Evolutionary conservation across 192 early-diverging fungal species (phyloP), one percentile per base, ranked within the genome.

Genomic region (Coemansia sp.): DNA sequence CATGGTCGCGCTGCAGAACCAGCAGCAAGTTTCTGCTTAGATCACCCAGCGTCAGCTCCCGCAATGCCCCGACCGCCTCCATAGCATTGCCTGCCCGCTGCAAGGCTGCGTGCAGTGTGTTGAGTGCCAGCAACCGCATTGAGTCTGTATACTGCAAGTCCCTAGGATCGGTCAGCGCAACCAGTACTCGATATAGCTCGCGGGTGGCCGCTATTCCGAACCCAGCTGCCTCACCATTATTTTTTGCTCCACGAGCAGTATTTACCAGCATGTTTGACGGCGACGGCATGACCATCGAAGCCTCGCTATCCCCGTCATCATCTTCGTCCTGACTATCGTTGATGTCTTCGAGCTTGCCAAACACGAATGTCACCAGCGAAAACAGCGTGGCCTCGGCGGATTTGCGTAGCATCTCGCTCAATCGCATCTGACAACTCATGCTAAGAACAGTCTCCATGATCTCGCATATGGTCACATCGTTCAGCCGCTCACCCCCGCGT

Each of bases 371-470:
- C 18, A 83, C 81, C 41, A 83, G 75, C 43, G 72, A 69, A 38
- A 78, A 74, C 22, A 86, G 75, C n/a, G 77, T 80, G 9, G 77
- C 71, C 59, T 86, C 85, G 55, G 85, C 81, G 2, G 81, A 64
- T 55, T 71, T 77, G 11, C 85, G 65, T 57, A 86, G 71, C 65
- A 79, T 69, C 66, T 83, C 95, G 75, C 91, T 94, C 18, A 97
- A 73, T 53, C 95, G 82, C 69, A 91, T 90, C 85, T 97, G 96
- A 76, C 97, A 98, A 75, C 93, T 94, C 93, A 99, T 96, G 73
- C 94, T 94, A 61, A 99, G 89, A 15, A 92, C 95, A 20, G 95
- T 95, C 85, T 99, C 97, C 76, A 98, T 93, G 87, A 98, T 97
- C 69, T 95, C 95, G 75, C 97, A 99, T 14, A 98, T 89, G 14